Conservation (phyloP, 495 filamentous ascomycete species). For the Elasticomyces elasticus region DNA sequence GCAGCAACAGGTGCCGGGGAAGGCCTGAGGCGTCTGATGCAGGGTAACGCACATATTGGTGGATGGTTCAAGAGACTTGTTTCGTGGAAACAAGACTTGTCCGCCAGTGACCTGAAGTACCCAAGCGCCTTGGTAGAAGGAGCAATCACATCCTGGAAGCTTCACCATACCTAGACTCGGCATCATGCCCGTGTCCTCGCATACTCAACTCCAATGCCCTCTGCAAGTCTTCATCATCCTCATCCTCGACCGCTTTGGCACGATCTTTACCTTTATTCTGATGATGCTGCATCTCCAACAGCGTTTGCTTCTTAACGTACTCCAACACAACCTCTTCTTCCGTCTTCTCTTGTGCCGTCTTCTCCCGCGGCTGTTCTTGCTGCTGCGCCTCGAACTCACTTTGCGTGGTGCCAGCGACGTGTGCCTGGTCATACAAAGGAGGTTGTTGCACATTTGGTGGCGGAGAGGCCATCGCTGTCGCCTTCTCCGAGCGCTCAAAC, state of each 20-base stretch:
- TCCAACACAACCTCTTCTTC: slow-evolving; percentile 67
- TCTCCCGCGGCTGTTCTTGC: slow-evolving; percentile 14
- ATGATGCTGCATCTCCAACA: slow-evolving; percentile 52
- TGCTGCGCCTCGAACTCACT: slow-evolving; percentile 33
- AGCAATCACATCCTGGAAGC: background rate
- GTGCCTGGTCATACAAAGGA: slow-evolving; percentile 3
- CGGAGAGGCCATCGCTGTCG: background rate
- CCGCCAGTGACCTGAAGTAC: too few species aligned
- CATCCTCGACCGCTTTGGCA: background rate
- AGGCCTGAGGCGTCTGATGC: too few species aligned
- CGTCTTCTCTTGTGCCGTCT: slow-evolving; percentile 35
- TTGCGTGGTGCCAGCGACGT: slow-evolving; percentile 5
- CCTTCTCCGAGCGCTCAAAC: slow-evolving; percentile 29
- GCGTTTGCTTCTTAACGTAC: slow-evolving; percentile 63
- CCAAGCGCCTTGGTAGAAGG: too few species aligned
- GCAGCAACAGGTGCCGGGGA: too few species aligned
- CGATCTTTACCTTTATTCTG: slow-evolving; percentile 6
- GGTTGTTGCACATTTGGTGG: background rate
- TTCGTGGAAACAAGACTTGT: too few species aligned
- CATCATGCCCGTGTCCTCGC: slow-evolving; percentile 1
- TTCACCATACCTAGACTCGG: background rate
- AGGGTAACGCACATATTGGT: too few species aligned
- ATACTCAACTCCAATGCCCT: slow-evolving; percentile 15
- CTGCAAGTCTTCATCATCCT: slow-evolving; percentile 14
- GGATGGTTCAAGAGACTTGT: too few species aligned